These are phyloP conservation scores for Cladorrhinum samala DNA, from an alignment of 495 filamentous ascomycete species.

Conservation along the genomic window DNA sequence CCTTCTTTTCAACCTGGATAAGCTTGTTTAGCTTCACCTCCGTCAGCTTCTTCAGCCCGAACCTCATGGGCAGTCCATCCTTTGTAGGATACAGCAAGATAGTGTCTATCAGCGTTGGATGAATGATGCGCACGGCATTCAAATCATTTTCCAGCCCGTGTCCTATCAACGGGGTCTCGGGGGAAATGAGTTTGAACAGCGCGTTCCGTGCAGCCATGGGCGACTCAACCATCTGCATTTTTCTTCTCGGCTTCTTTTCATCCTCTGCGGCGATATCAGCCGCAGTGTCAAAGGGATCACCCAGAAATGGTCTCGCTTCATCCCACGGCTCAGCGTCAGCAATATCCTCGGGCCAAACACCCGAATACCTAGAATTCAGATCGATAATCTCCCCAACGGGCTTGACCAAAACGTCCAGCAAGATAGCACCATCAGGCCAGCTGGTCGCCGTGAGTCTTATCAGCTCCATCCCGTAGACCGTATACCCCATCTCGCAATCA, in stretches of 20 bases:
- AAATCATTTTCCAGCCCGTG: constrained; percentile 96
- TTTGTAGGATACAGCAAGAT: constrained; percentile 75
- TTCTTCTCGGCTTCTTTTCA: constrained; percentile 13
- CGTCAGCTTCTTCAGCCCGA: constrained; percentile 65
- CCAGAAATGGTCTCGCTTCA: constrained; percentile 5
- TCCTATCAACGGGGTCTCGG: constrained; percentile 76
- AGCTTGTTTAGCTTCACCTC: constrained; percentile 57
- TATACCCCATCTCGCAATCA: constrained; percentile 98
- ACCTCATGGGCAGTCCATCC: constrained; percentile 65
- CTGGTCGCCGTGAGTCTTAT: constrained; percentile 80
- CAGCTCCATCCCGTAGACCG: constrained; percentile 76
- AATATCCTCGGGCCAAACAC: constrained; percentile 70
- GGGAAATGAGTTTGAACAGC: constrained; percentile 63
- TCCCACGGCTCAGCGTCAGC: constrained; percentile 59
- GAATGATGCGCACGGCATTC: constrained; percentile 73
- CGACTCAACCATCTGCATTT: constrained; percentile 62
- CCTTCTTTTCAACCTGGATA: constrained; percentile 63
- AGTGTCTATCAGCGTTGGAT: constrained; percentile 81
- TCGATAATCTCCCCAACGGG: constrained; percentile 82
- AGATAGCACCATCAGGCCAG: constrained; percentile 69
- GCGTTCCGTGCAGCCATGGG: constrained; percentile 65
- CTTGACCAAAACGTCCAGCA: constrained; percentile 80
- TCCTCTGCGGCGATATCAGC: constrained; percentile 6
- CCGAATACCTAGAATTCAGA: constrained; percentile 84
- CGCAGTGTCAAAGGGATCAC: neutral